Base-by-base conservation (phyloP, 768 basidiomycete species). In the Hygrophoropsis aurantiaca region DNA sequence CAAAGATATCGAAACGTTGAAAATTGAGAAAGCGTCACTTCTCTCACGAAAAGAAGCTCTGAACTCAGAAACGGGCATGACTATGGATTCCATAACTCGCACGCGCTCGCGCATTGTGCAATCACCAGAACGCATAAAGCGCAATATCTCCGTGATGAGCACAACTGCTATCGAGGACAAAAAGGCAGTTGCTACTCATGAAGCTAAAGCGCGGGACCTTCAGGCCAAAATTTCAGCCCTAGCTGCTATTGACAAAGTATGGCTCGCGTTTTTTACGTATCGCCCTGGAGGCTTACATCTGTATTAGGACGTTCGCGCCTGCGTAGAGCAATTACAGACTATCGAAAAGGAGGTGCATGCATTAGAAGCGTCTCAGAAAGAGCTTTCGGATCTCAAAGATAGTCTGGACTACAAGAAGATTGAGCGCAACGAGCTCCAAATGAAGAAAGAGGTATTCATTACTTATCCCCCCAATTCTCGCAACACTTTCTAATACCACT, bases 91-190 rank as follows among this genome's bases (percentile, higher is more conserved):
- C 37, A 83, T 90, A 52, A 67, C 70, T 11, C 80, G 84, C 35
- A 83, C 83, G 0, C 76, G 81, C 41, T 72, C 81, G 23, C 82
- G 92, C 21, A 86, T 97, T 52, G 92, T 97, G 3, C 90, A 93
- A 62, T 93, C 90, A 0, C 94, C 94, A 0, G 94, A 95, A 39
- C 79, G 93, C 37, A 87, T 95, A 55, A 88, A 85, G 60, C 81
- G 84, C 42, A 87, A 82, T 35, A 95, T 95, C 56, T 67, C 76
- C 10, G 73, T 80, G n/a, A 91, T 95, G 87, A 76, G 79, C 3
- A 60, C 70, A 5, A 82, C 78, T 0, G 81, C 82, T 1, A 63
- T 77, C 15, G 85, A 87, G 44, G 90, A 94, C 54, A 89, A 89
- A 59, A 80, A 74, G 50, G 74, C 74, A 1, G 74, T 89, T 16